Evolutionary conservation across 2,329 filamentous ascomycete genomes (phyloP), one percentile per base, ranked within the genome.

Genomic region (Neonectria faginata): DNA sequence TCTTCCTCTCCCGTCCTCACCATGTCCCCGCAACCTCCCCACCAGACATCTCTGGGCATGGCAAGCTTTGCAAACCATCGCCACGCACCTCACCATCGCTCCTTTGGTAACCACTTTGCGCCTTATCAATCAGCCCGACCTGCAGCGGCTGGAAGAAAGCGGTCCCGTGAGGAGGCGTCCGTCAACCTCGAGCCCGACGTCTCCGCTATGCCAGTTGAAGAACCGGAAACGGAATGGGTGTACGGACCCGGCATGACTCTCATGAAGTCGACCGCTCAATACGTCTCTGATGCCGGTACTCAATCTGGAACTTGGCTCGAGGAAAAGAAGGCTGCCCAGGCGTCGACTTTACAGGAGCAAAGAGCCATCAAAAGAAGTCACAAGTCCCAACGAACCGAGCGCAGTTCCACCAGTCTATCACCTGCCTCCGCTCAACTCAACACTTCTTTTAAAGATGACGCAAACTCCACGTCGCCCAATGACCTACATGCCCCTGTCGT

Each of bases 231-330:
- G 57, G 87, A 89, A 72, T 91, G 90, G 82, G 81, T 89, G 70
- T 91, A 90, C 69, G 91, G 91, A 62, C 87, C 88, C 59, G 91
- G 91, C 68, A 93, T 92, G 90, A 87, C 86, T 3, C 84, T 92
- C 74, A 88, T 92, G 79, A 92, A 91, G 75, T 87, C 88, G 59
- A 84, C 82, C 59, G 77, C 77, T 18, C 83, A 85, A 73, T 90
- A 89, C 71, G 80, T 86, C 69, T 81, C 87, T 67, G 85, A 89
- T 63, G 74, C 76, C 61, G 85, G 85, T 74, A 92, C 84, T 70
- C 90, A 92, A 76, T 91, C 89, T 29, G 90, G 90, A 67, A 92
- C 89, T 47, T 92, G 89, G 90, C 82, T 89, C 62, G 91, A 93
- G 78, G 89, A 92, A 78, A 87, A 87, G 76, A 82, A 82, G 42